Evolutionary conservation across 257 asterid species (phyloP), one percentile per base, ranked within the genome.

Genomic region (Solanum peruvianum): DNA sequence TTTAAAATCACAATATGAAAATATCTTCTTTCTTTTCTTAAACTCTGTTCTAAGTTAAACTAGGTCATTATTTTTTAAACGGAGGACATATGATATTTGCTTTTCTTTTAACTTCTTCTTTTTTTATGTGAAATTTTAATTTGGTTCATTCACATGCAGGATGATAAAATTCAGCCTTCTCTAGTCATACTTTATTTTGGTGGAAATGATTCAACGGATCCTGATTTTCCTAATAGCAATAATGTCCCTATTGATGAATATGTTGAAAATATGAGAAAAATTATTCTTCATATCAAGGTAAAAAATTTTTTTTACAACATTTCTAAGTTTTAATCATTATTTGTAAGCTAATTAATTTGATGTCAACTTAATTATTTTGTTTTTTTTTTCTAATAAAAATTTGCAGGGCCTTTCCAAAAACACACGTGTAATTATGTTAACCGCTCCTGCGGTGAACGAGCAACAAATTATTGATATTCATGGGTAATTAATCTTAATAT

Each of bases 231-330:
- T 73, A 92, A 97, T 81, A 84, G 92, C 37, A 87, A 93, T 87
- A 96, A 94, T 90, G 98, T 96, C 64, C 99, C 99, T 87, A 90
- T 96, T 64, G 91, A 88, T 4, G 99, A 96, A 80, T 95, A 95
- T 89, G 87, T 95, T 9, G 96, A 93, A 23, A 96, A 96, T 90
- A 94, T 96, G 99, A 93, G 82, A 86, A 93, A 93, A 87, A 94
- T 94, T 81, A 92, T 88, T 44, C 72, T 88, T 86, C 58, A 41
- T 75, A 75, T 75, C 33, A 75, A 75, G 82, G 56, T 47, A 47
- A 47, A 47, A 13, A 1, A 45, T 0, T 2, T 5, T 0, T 1
- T 2, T 37, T 0, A 47, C 60, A 15, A 16, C 60, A 14, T 49
- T 49, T 49, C 6, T 15, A 49, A 49, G 60, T 49, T 49, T 14